Evolutionary conservation across 441 rosid species (phyloP).

Genomic region (Euphorbia schlechtendalii): DNA sequence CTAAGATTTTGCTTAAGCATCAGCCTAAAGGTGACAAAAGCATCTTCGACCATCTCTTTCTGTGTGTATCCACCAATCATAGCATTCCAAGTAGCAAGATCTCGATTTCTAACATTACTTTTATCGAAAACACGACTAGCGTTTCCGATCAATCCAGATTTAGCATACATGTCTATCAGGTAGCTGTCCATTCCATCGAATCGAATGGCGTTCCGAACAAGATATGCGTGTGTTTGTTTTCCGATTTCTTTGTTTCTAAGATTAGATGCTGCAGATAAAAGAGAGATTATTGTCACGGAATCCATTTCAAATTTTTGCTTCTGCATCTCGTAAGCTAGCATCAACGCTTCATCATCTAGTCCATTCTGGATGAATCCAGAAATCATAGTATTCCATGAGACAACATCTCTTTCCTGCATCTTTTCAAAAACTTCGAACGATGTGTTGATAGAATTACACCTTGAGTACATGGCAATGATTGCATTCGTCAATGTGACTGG

Average conservation of each 20-base stretch:
- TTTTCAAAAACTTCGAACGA: conserved; percentile 56
- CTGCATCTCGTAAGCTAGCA: conserved; percentile 80
- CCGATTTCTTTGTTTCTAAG: conserved; percentile 58
- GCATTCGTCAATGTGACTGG: conserved; percentile 54
- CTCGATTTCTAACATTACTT: conserved; percentile 28
- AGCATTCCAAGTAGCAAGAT: conserved; percentile 90
- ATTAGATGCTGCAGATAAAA: conserved; percentile 86
- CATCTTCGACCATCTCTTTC: conserved; percentile 52
- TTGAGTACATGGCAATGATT: conserved; percentile 69
- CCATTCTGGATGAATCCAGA: conserved; percentile 79
- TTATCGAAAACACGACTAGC: conserved; percentile 42
- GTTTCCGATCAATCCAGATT: conserved; percentile 55
- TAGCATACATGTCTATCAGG: conserved; percentile 80
- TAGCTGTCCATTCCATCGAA: conserved; percentile 77
- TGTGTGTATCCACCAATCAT: conserved; percentile 79
- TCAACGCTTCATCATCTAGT: conserved; percentile 72
- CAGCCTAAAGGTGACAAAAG: conserved; percentile 39
- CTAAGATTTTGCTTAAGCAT: conserved; percentile 51
- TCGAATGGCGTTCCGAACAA: conserved; percentile 52
- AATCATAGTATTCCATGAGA: conserved; percentile 83
- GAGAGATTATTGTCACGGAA: conserved; percentile 61
- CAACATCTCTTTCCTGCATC: conserved; percentile 66
- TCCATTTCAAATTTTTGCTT: conserved; percentile 55
- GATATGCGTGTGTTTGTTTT: conserved; percentile 74
- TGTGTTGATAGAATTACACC: conserved; percentile 52